Evolutionary conservation across 2,329 filamentous ascomycete genomes (phyloP), one percentile per base, ranked within the genome.

Genomic region (Diplodia corticola): DNA sequence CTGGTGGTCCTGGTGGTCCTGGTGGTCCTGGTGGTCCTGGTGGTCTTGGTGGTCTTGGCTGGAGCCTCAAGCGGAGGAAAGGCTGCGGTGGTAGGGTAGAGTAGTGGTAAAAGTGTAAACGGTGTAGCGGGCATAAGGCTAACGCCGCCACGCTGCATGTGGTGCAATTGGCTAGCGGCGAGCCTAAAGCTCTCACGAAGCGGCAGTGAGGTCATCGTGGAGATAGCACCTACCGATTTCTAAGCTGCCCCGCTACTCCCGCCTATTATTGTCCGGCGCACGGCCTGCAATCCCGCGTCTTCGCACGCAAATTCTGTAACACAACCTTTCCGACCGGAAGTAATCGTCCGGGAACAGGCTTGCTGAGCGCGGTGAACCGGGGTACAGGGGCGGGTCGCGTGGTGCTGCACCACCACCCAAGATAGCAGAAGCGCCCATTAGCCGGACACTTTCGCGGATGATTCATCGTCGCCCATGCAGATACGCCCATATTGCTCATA

Each of bases 181-280:
- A 48, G 44, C 57, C 48, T 24, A 35, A 61, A 61, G 13, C 33
- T 49, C 40, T 22, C 57, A 26, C 40, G 57, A 61, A 61, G 57
- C 26, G 57, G 57, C 57, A 61, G 57, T 61, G 57, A 61, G 57
- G 57, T 61, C 57, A 61, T 61, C 26, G 57, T 61, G 40, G 59
- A 49, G 44, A 61, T 57, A 46, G 55, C 37, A 60, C 37, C 17
- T 4, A 37, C 49, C 54, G 54, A 61, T 61, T 61, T 61, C 57
- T 61, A 61, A 61, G 20, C 57, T n/a, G 40, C 24, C 54, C 22
- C 24, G 51, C 51, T 35, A 30, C 51, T 24, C 15, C 54, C 24
- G 57, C 57, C 57, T 40, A 22, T 9, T 44, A 20, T 49, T n/a
- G 57, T 48, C 40, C 40, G 57, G 26, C 28, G 57, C 57, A 59